Conservation (phyloP, 805 yeast species). For the Kazachstania martiniae region DNA sequence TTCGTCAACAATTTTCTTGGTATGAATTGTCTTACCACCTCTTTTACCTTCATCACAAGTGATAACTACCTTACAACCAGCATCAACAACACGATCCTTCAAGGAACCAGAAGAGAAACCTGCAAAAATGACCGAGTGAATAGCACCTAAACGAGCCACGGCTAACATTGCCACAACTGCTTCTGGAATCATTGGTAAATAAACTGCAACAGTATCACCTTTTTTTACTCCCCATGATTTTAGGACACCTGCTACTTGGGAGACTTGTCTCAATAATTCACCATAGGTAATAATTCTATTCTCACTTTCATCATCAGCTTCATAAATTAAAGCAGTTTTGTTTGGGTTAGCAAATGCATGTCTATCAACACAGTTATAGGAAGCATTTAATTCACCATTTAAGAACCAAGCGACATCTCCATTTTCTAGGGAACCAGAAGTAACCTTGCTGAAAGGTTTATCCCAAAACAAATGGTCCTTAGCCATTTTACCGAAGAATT, state of each 20-base stretch:
- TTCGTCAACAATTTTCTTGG: constrained; percentile 92
- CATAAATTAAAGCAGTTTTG: constrained; percentile 77
- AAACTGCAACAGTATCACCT: constrained; percentile 95
- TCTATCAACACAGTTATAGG: constrained; percentile 89
- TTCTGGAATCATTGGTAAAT: constrained; percentile 96
- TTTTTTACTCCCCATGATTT: constrained; percentile 76
- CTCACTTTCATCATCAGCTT: constrained; percentile 81
- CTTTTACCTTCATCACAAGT: constrained; percentile 94
- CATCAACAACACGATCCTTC: constrained; percentile 83
- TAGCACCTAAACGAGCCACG: constrained; percentile 85
- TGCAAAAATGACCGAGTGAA: constrained; percentile 93
- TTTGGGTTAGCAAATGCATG: constrained; percentile 84
- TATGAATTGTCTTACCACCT: constrained; percentile 88
- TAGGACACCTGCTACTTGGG: constrained; percentile 77
- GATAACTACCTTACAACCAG: constrained; percentile 73
- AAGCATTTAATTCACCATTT: constrained; percentile 87
- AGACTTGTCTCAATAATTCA: constrained; percentile 75
- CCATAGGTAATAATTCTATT: constrained; percentile 71
- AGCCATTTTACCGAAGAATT: constrained; percentile 74
- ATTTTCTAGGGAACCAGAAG: constrained; percentile 51
- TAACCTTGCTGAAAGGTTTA: constrained; percentile 41
- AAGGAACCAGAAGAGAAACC: constrained; percentile 93
- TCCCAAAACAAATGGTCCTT: constrained; percentile 68
- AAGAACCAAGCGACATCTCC: constrained; percentile 91
- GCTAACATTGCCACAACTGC: constrained; percentile 93